Conservation (phyloP, 1,284 basidiomycete species). For the Marasmius sp. region DNA sequence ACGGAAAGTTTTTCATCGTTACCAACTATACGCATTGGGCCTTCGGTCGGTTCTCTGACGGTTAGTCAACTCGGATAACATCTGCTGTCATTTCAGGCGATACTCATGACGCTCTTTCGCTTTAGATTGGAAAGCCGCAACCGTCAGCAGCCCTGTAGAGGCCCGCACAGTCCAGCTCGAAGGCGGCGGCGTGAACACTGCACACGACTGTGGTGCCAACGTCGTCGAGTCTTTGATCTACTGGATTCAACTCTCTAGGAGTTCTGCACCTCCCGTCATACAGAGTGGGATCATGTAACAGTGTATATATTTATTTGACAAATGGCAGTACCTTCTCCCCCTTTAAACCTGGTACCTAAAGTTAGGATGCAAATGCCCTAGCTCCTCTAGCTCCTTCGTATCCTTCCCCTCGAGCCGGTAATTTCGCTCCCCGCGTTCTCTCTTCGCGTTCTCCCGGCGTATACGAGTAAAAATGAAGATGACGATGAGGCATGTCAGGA, state of each 20-base stretch:
- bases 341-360: slow-evolving; percentile 42
- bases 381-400: slow-evolving; percentile 32
- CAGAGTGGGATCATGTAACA: not conserved
- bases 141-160: slow-evolving; percentile 14
- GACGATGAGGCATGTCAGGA: slow-evolving; percentile 29
- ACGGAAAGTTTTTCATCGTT: slow-evolving; percentile 22
- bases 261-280: not conserved
- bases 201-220: slow-evolving; percentile 10
- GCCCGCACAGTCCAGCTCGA: slow-evolving; percentile 12
- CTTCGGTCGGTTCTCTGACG: slow-evolving; percentile 20
- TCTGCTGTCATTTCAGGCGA: too few species aligned
- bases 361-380: slow-evolving; percentile 42
- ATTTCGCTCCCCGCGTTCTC: slow-evolving; percentile 40
- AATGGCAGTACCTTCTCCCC: not conserved
- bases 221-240: slow-evolving; percentile 19
- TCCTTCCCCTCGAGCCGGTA: slow-evolving; percentile 37
- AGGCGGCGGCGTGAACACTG: not conserved
- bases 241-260: slow-evolving; percentile 12
- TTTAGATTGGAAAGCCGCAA: slow-evolving; percentile 8
- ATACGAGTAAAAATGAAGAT: slow-evolving; percentile 32
- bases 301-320: too few species aligned
- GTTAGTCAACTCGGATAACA: slow-evolving; percentile 8
- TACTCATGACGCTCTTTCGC: not conserved
- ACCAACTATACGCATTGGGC: slow-evolving; percentile 25
- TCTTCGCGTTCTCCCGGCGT: slow-evolving; percentile 38